Evolutionary conservation across 495 filamentous ascomycete species (phyloP).

Genomic region (Amniculicola lignicola): DNA sequence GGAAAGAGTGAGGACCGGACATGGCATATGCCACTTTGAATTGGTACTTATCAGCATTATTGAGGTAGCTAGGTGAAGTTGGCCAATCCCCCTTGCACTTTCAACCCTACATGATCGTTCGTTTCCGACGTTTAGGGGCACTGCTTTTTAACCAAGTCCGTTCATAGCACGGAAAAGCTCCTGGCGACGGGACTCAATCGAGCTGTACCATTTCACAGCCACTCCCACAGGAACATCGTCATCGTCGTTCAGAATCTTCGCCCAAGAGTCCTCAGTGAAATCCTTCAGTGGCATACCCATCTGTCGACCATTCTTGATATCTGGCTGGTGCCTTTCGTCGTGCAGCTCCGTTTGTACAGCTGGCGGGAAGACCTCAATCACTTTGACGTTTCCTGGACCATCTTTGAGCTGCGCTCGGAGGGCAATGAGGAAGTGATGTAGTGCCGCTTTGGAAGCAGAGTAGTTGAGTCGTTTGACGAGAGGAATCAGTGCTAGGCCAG

Average conservation of each 20-base stretch:
- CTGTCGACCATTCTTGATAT: slow-evolving; percentile 43
- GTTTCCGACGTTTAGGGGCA: too few relatives aligned
- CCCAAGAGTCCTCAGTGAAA: slow-evolving; percentile 58
- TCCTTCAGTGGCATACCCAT: slow-evolving; percentile 61
- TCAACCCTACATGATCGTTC: too few relatives aligned
- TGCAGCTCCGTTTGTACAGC: slow-evolving; percentile 65
- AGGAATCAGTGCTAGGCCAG: slow-evolving; percentile 55
- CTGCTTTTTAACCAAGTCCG: too few relatives aligned
- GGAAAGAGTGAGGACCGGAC: too few relatives aligned
- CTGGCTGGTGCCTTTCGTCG: slow-evolving; percentile 49
- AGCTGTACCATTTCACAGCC: slow-evolving; percentile 43
- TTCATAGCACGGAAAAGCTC: slow-evolving; percentile 51
- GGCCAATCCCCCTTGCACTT: too few relatives aligned
- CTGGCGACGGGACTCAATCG: slow-evolving; percentile 43
- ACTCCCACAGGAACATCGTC: slow-evolving; percentile 57
- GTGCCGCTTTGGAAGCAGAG: slow-evolving; percentile 58
- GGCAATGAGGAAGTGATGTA: slow-evolving; percentile 55
- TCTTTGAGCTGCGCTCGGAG: slow-evolving; percentile 58
- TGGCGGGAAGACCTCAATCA: slow-evolving; percentile 66
- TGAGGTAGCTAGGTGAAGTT: too few relatives aligned
- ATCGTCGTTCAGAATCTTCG: slow-evolving; percentile 49
- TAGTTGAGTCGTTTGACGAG: slow-evolving; percentile 52
- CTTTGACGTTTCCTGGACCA: slow-evolving; percentile 46
- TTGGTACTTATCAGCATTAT: too few relatives aligned
- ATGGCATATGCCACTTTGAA: too few relatives aligned